These are phyloP conservation scores for Austroboletus novae-zelandiae DNA, from an alignment of 1,284 basidiomycete genomes.

Conservation along the genomic window DNA sequence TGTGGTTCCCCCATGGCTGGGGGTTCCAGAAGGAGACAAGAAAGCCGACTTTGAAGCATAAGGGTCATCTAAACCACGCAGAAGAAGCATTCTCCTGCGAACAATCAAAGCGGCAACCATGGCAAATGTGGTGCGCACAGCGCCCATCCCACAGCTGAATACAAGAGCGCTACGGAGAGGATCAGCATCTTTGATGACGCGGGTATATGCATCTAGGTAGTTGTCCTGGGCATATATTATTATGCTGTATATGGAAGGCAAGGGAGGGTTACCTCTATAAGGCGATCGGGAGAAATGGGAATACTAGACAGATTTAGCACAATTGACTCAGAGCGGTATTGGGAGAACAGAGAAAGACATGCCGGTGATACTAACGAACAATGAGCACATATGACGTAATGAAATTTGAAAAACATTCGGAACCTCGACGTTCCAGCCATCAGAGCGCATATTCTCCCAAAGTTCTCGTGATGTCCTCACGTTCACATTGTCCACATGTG, in stretches of 20 bases:
- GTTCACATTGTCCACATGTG: slow-evolving; percentile 81
- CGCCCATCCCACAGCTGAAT: slow-evolving; percentile 97
- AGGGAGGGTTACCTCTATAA: slow-evolving; percentile 62
- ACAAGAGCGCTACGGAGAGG: slow-evolving; percentile 83
- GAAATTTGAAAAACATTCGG: neutral
- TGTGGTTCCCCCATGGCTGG: slow-evolving; percentile 24
- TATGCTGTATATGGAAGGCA: neutral
- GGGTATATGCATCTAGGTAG: slow-evolving; percentile 91
- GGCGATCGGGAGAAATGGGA: slow-evolving; percentile 88
- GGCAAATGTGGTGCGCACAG: slow-evolving; percentile 94
- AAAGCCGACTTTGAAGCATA: slow-evolving; percentile 44
- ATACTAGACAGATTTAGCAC: slow-evolving; percentile 52
- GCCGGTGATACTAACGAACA: slow-evolving; percentile 59
- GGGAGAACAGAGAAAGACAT: slow-evolving; percentile 16
- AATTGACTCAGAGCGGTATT: neutral
- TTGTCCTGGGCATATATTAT: slow-evolving; percentile 60
- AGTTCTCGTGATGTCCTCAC: slow-evolving; percentile 90
- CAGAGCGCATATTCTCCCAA: slow-evolving; percentile 73
- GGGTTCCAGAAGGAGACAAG: slow-evolving; percentile 13
- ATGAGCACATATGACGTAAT: slow-evolving; percentile 8
- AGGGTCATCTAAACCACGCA: slow-evolving; percentile 75
- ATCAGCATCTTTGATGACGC: slow-evolving; percentile 79
- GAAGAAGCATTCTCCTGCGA: slow-evolving; percentile 83
- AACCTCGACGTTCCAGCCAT: slow-evolving; percentile 91
- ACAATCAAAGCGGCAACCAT: slow-evolving; percentile 95